Evolutionary conservation across 2,329 filamentous ascomycete genomes (phyloP).

Genomic region (Pseudonectria buxi): DNA sequence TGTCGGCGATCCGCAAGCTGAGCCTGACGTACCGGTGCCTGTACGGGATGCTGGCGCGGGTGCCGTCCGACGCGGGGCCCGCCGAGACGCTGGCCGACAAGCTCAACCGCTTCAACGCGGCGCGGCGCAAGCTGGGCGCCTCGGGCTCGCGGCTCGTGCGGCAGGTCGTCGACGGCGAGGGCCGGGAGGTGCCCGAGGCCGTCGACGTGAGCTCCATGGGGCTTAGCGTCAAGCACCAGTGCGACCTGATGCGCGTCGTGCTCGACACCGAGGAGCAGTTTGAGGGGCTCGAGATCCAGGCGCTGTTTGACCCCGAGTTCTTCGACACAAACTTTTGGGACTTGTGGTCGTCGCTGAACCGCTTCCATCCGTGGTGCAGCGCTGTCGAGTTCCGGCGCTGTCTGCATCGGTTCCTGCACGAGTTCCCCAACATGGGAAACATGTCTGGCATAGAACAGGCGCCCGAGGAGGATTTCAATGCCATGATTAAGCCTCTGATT

Average conservation of each 20-base stretch:
- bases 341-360: conserved; percentile 21
- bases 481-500: conserved; percentile 19
- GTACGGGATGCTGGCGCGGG: conserved; percentile 19
- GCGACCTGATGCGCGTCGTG: conserved; percentile 21
- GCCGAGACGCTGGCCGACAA: conserved; percentile 18
- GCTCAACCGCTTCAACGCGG: conserved; percentile 17
- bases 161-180: conserved; percentile 11
- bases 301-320: conserved; percentile 19
- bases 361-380: conserved; percentile 23
- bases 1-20: conserved; percentile 21
- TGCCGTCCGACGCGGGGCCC: conserved; percentile 14
- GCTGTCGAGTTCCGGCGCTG: conserved; percentile 22
- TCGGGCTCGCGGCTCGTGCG: conserved; percentile 19
- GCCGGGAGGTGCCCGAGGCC: conserved; percentile 15
- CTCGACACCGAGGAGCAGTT: conserved; percentile 20
- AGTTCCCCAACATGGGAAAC: conserved; percentile 22
- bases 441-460: conserved; percentile 20
- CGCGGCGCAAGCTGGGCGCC: conserved; percentile 16
- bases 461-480: conserved; percentile 20
- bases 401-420: conserved; percentile 19
- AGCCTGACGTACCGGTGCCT: conserved; percentile 20
- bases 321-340: conserved; percentile 24
- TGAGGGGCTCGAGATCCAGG: conserved; percentile 20
- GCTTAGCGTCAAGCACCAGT: conserved; percentile 22
- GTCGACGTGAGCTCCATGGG: conserved; percentile 21